Evolutionary conservation across 805 yeast species (phyloP), one percentile per base, ranked within the genome.

Genomic region (Metschnikowia borealis): DNA sequence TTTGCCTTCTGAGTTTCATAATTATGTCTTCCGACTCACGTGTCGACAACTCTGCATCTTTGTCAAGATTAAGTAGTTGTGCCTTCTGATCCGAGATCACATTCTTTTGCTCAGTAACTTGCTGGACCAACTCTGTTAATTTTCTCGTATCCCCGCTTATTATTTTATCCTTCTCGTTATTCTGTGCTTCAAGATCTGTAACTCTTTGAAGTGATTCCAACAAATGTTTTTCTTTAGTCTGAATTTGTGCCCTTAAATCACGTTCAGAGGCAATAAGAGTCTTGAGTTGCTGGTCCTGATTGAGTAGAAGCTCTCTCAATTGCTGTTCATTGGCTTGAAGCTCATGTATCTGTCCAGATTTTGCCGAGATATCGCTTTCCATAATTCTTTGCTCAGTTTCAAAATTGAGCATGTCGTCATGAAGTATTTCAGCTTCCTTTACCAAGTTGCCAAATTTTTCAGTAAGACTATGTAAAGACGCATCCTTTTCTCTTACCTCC

Each of bases 71-170:
- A 29, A 21, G 39, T n/a, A 40, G 26, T 20, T 50, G 38, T 13
- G 45, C 44, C 33, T 43, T 49, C 32, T 46, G 36, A 6, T 52
- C 54, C 13, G 52, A 45, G 6, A 56, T 44, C 26, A 45, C 46
- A 26, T 51, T 49, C 48, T 63, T 61, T 29, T 58, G 61, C 23
- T 50, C 38, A 18, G 58, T 55, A 13, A 66, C 56, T 38, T 60
- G 59, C 47, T 57, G 53, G 2, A 65, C 64, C n/a, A 70, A 57
- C 47, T 66, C 68, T 35, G 56, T 62, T 54, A 71, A 50, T 45
- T 64, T 66, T 37, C 53, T 56, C 6, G 66, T 62, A 46, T 70
- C 71, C 32, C 65, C 71, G 26, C 59, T 56, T 10, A 69, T 66
- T 6, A 63, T 64, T n/a, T 53, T 52, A 41, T 69, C 71, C 44